Percentiles rank a stretch among this genome's conserved stretches.
phyloP scores from a whole-genome alignment of 495 filamentous ascomycete genomes.

The Echria macrotheca region DNA sequence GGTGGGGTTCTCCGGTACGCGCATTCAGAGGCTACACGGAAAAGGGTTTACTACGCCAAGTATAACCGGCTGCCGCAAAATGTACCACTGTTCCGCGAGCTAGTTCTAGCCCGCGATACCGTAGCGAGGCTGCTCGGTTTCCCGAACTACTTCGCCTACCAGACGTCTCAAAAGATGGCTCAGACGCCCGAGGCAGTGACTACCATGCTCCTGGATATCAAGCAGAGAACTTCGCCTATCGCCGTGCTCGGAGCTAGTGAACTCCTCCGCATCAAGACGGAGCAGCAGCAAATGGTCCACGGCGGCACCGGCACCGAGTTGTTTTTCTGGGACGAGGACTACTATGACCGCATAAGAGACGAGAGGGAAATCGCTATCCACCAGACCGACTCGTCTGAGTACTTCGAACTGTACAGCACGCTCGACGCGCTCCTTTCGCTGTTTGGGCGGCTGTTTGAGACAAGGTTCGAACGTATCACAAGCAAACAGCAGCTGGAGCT shows the following conservation, averaged over 20 bases:
- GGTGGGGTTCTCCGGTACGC: background rate
- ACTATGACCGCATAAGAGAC: background rate
- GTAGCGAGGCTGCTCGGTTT: background rate
- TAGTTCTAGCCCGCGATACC: background rate
- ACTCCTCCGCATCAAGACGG: background rate
- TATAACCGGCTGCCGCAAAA: background rate
- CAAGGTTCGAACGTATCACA: background rate
- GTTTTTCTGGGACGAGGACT: conserved; percentile 1
- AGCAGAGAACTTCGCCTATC: background rate
- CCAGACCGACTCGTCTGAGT: background rate
- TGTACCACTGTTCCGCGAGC: background rate
- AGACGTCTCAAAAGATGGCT: background rate
- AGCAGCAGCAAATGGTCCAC: background rate
- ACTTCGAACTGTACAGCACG: conserved; percentile 2
- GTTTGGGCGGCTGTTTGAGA: background rate
- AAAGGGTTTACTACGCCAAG: background rate
- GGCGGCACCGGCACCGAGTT: background rate
- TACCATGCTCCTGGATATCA: background rate
- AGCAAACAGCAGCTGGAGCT: background rate
- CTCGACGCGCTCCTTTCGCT: background rate
- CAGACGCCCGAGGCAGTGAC: background rate
- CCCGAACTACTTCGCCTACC: background rate
- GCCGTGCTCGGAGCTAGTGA: background rate
- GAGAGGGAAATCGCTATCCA: background rate
- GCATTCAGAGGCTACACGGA: background rate